Conservation (phyloP, 768 basidiomycete genomes). For the Boletus subparvulus region DNA sequence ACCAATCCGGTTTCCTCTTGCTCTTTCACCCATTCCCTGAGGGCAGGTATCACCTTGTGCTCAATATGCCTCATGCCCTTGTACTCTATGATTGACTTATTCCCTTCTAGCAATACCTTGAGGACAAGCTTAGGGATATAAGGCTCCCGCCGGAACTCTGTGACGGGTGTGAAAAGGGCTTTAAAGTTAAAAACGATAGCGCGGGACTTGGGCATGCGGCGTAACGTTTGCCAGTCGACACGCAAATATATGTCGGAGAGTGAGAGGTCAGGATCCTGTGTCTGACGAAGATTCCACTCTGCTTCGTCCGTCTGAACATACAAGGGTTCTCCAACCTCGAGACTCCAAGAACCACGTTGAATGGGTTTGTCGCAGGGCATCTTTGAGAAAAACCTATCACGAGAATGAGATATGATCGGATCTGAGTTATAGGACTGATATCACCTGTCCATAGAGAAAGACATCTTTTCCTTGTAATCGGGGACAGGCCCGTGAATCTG, state of each 20-base stretch:
- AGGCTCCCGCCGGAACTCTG: constrained; percentile 43
- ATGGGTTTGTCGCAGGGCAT: constrained; percentile 49
- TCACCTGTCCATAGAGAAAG: constrained; percentile 50
- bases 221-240: constrained; percentile 57
- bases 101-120: constrained; percentile 43
- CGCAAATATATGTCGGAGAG: constrained; percentile 45
- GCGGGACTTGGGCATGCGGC: constrained; percentile 46
- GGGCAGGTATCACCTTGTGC: constrained; percentile 45
- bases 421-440: background rate
- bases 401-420: background rate
- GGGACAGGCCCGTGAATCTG: constrained; percentile 50
- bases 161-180: constrained; percentile 50
- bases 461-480: constrained; percentile 49
- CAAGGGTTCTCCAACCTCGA: constrained; percentile 51
- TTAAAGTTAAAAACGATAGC: constrained; percentile 57
- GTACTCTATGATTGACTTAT: constrained; percentile 41
- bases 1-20: constrained; percentile 49
- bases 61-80: constrained; percentile 43
- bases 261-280: constrained; percentile 36
- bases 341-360: constrained; percentile 51
- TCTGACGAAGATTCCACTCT: constrained; percentile 35
- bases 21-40: constrained; percentile 46
- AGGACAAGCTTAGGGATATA: constrained; percentile 48
- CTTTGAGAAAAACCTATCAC: constrained; percentile 46
- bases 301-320: constrained; percentile 43